Conservation (phyloP, 441 rosid species). For the Populus tomentosa region DNA sequence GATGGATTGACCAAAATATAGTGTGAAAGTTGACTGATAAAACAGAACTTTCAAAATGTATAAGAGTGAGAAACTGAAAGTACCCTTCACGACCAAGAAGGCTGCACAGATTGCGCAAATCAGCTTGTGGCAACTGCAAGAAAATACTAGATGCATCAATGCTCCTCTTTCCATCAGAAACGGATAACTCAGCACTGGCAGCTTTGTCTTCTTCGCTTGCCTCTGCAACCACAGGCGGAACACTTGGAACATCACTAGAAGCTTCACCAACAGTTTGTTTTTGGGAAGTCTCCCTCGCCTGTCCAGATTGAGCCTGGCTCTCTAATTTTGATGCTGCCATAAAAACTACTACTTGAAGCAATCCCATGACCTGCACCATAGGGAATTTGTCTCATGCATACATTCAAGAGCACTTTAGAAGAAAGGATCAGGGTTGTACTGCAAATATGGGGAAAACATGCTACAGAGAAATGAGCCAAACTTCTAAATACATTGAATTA, state of each 20-base stretch:
- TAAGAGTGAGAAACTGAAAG: conserved; percentile 14
- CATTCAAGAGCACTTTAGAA: not conserved
- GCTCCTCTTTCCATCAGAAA: conserved; percentile 44
- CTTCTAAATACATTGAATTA: not conserved
- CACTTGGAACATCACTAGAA: conserved; percentile 47
- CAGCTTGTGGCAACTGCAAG: conserved; percentile 71
- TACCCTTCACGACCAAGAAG: conserved; percentile 97
- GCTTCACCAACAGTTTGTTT: conserved; percentile 40
- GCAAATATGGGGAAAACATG: not conserved
- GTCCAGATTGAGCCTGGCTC: conserved; percentile 38
- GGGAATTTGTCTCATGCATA: not conserved
- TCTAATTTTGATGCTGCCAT: conserved; percentile 75
- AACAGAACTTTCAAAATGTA: conserved; percentile 3
- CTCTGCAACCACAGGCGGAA: conserved; percentile 33
- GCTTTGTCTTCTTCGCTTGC: conserved; percentile 36
- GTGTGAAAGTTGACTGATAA: not conserved
- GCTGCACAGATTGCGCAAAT: conserved; percentile 66
- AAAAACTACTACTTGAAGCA: conserved; percentile 73
- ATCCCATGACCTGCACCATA: conserved; percentile 71
- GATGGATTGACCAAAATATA: not conserved
- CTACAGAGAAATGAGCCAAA: not conserved
- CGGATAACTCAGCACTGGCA: conserved; percentile 36
- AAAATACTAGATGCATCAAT: conserved; percentile 45
- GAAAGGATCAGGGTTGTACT: not conserved
- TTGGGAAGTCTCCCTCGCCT: conserved; percentile 34